Evolutionary conservation across 192 early-diverging fungal species (phyloP).

Genomic region (Jimgerdemannia flammicorona): DNA sequence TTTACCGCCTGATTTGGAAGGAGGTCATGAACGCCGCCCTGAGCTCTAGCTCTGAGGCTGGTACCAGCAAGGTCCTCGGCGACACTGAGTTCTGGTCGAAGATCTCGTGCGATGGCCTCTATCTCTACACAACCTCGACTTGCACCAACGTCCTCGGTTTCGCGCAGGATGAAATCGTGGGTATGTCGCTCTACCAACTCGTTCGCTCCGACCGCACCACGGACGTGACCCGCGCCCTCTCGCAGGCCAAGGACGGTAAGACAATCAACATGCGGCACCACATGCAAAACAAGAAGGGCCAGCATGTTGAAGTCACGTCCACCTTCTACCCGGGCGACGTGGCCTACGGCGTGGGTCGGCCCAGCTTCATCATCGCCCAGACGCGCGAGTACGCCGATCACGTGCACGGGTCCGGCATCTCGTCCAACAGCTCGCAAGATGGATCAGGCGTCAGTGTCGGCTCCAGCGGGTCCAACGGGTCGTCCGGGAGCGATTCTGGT

Average conservation of each 20-base stretch:
- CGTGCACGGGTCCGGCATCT: background rate
- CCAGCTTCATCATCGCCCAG: conserved; percentile 30
- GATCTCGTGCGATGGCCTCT: conserved; percentile 51
- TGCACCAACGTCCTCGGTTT: conserved; percentile 25
- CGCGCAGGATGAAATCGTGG: conserved; percentile 28
- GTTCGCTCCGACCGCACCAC: conserved; percentile 39
- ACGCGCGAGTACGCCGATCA: background rate
- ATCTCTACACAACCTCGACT: conserved; percentile 42
- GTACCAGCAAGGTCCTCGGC: background rate
- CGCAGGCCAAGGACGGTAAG: conserved; percentile 30
- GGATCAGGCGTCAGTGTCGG: too few relatives aligned
- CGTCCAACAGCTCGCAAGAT: background rate
- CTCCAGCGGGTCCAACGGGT: background rate
- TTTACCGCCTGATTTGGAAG: conserved; percentile 31
- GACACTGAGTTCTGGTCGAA: conserved; percentile 60
- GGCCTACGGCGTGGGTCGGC: conserved; percentile 4
- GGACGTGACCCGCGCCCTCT: conserved; percentile 32
- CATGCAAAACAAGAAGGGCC: conserved; percentile 35
- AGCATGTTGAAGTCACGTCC: conserved; percentile 27
- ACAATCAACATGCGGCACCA: conserved; percentile 29
- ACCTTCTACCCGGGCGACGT: conserved; percentile 39
- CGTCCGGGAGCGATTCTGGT: background rate
- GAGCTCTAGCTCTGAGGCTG: conserved; percentile 18
- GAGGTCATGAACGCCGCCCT: conserved; percentile 5
- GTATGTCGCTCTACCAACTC: conserved; percentile 39